Evolutionary conservation across 2,329 filamentous ascomycete species (phyloP).

Genomic region (Ophiosphaerella herpotricha): DNA sequence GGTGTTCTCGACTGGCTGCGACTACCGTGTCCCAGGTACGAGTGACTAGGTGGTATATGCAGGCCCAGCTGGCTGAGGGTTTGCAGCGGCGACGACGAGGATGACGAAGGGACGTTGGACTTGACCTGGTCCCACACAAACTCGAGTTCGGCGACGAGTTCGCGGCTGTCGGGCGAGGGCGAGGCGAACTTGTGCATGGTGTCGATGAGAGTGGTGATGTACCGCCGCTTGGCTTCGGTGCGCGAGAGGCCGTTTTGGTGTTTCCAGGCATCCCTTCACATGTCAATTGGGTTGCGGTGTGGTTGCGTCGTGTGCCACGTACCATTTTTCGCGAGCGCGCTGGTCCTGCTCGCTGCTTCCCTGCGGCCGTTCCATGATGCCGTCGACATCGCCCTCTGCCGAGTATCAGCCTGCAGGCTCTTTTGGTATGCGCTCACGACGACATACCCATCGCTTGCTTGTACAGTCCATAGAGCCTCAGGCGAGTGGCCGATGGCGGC

Average conservation of each 20-base stretch:
- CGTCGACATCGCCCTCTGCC: conserved; percentile 87
- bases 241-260: conserved; percentile 79
- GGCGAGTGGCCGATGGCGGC: conserved; percentile 80
- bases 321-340: conserved; percentile 70
- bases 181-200: conserved; percentile 97
- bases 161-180: conserved; percentile 79
- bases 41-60: conserved; percentile 36
- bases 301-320: conserved; percentile 27
- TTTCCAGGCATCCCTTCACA: conserved; percentile 84
- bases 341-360: conserved; percentile 56
- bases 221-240: conserved; percentile 91
- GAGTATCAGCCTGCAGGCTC: conserved; percentile 12
- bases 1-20: conserved; percentile 3
- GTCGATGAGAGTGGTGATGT: conserved; percentile 91
- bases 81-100: conserved; percentile 51
- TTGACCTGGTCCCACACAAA: conserved; percentile 99
- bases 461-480: conserved; percentile 96
- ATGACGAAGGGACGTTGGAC: conserved; percentile 71
- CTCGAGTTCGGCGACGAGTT: conserved; percentile 92
- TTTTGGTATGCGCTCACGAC: neutral
- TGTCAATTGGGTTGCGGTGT: neutral
- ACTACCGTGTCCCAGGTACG: conserved; percentile 49
- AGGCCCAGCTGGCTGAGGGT: conserved; percentile 42
- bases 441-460: conserved; percentile 87
- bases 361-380: conserved; percentile 83